A percentile compares a stretch with the other conserved stretches of the same genome.
Conservation (phyloP, 257 asterid genomes). For the Penstemon barbatus region DNA sequence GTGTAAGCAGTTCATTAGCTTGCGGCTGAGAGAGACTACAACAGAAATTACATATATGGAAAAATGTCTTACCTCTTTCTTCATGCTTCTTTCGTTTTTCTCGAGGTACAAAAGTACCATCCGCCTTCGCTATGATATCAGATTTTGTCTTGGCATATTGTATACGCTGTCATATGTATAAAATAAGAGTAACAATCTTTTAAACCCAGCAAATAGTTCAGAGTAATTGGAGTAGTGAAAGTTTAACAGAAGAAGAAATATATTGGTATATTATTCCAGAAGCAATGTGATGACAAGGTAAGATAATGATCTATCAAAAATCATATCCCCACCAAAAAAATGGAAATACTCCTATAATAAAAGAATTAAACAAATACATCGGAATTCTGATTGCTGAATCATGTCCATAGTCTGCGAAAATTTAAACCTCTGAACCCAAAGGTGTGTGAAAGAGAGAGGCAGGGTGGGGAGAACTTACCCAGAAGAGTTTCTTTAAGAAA, state of each 20-base stretch:
- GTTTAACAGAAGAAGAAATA: slow-evolving; percentile 3
- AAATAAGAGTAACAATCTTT: not conserved
- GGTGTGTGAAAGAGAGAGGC: not conserved
- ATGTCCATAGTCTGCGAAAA: not conserved
- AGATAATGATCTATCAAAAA: no score
- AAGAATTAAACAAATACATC: no score
- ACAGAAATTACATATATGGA: not conserved
- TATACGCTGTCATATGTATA: slow-evolving; percentile 59
- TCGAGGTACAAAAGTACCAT: slow-evolving; percentile 91
- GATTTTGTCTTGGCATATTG: slow-evolving; percentile 96
- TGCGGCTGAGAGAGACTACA: not conserved
- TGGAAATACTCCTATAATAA: not conserved
- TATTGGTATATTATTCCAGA: not conserved
- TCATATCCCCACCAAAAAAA: not conserved
- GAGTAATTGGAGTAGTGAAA: not conserved
- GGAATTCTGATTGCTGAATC: not conserved
- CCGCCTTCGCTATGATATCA: slow-evolving; percentile 82
- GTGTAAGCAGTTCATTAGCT: not conserved
- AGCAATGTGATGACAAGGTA: not conserved
- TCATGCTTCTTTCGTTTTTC: slow-evolving; percentile 91
- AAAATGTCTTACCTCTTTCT: slow-evolving; percentile 64
- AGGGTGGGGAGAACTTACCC: no score
- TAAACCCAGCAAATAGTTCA: no score
- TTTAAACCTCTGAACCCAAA: not conserved
- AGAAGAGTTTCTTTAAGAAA: not conserved